Evolutionary conservation across 192 early-diverging fungal genomes (phyloP), one percentile per base, ranked within the genome.

Genomic region (Coemansia sp.): DNA sequence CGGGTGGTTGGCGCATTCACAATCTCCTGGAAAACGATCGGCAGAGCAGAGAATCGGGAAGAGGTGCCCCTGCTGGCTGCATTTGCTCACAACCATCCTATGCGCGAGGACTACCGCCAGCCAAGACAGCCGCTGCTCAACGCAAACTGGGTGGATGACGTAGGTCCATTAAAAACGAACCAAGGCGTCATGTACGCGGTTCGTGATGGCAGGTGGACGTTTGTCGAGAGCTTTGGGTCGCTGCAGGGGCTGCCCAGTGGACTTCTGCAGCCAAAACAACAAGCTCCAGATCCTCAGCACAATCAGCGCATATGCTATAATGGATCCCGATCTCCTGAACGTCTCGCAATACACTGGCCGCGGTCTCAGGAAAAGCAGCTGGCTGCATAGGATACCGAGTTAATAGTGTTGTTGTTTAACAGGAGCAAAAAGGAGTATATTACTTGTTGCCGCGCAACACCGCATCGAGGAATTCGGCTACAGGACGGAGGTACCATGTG

Each of bases 401-500:
- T 17, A 41, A 17, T 4, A 17, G 38, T 41, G 14, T 41, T 34
- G 4, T 11, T 36, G 7, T 11, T 11, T 36, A 36, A 4, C 34
- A 36, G 13, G 34, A 36, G 19, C 9, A 20, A n/a, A 55, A 52
- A 19, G 29, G 20, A 37, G 8, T 23, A 25, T 40, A 50, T n/a
- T 30, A 27, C 28, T 58, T 30, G 42, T n/a, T n/a, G n/a, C 53
- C 52, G 42, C 8, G 37, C 22, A 69, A n/a, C 6, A 57, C 45
- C 4, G 61, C 61, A 15, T 59, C 59, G 6, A 79, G 65, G 38
- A 85, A 92, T 67, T 90, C 86, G 36, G 69, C 67, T 15, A 90
- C 61, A 15, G 88, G 90, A 3, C 81, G 70, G 8, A 84, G 65
- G 31, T 79, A 81, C 90, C 90, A 92, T n/a, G n/a, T n/a, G n/a